Conservation (phyloP, 768 basidiomycete genomes). For the Leccinum variicolor region DNA sequence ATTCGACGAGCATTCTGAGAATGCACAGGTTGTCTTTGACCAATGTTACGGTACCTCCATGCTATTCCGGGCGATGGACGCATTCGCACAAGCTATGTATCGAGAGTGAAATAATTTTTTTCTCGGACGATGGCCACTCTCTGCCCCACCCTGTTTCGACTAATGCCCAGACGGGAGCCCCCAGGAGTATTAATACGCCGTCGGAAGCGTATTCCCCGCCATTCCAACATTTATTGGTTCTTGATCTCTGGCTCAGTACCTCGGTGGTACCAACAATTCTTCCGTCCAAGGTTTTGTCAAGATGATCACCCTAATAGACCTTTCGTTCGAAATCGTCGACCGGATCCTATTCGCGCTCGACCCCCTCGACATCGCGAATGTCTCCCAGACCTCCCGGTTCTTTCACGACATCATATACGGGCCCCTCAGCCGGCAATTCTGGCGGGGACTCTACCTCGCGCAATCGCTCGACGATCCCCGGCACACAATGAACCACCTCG, state of each 20-base stretch:
- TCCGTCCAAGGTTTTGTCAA: background rate
- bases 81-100: background rate
- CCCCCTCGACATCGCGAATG: constrained; percentile 54
- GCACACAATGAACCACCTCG: constrained; percentile 38
- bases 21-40: background rate
- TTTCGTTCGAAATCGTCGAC: constrained; percentile 62
- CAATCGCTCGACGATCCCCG: constrained; percentile 66
- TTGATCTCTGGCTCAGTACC: background rate
- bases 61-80: constrained; percentile 1
- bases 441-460: constrained; percentile 63
- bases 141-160: constrained; percentile 17
- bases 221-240: background rate
- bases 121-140: constrained; percentile 7
- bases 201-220: background rate
- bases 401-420: constrained; percentile 46
- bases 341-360: constrained; percentile 54
- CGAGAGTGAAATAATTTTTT: constrained; percentile 28
- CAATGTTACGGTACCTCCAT: background rate
- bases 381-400: constrained; percentile 48
- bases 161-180: background rate
- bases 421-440: constrained; percentile 42
- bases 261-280: background rate
- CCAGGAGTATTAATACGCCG: constrained; percentile 10
- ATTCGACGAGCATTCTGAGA: background rate
- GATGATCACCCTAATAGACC: constrained; percentile 28